These are phyloP conservation scores for Posidonia oceanica DNA, from an alignment of 116 monocot species.

Conservation along the genomic window DNA sequence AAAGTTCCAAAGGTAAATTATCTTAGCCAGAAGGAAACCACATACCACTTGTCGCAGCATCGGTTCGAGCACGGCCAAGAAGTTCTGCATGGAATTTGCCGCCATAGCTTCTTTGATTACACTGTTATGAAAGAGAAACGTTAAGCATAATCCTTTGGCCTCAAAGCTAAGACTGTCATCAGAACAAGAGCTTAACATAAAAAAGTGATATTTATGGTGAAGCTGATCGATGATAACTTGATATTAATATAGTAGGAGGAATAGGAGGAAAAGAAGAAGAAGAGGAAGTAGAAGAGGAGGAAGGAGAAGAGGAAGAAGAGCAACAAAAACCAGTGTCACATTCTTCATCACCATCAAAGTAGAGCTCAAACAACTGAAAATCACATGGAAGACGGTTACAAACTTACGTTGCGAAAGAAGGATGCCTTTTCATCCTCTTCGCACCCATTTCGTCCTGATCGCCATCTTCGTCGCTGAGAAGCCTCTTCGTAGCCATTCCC, in stretches of 20 bases:
- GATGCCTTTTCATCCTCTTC: constrained; percentile 28
- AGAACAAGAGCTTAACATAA: no score
- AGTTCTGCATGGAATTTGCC: constrained; percentile 22
- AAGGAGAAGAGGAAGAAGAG: background rate
- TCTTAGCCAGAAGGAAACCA: no score
- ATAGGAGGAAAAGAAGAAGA: background rate
- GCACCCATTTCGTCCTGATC: constrained; percentile 11
- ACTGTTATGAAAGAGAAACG: constrained; percentile 12
- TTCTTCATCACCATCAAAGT: no score
- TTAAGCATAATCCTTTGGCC: background rate
- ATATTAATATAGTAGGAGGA: no score
- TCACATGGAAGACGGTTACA: no score
- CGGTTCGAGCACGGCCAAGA: constrained; percentile 30
- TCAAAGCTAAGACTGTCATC: no score
- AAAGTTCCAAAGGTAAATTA: background rate
- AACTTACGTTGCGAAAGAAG: constrained; percentile 38
- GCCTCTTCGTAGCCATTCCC: constrained; percentile 51
- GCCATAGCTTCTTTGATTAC: constrained; percentile 29
- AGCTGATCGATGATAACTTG: no score
- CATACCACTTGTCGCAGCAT: constrained; percentile 51
- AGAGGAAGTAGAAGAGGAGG: background rate
- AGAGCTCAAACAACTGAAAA: no score
- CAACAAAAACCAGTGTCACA: no score
- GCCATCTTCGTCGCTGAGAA: constrained; percentile 10
- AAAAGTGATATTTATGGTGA: no score